A percentile compares a stretch with the other conserved stretches of the same genome.
Conservation (phyloP, 1,139 yeast species). For the Candida mesenterica region DNA sequence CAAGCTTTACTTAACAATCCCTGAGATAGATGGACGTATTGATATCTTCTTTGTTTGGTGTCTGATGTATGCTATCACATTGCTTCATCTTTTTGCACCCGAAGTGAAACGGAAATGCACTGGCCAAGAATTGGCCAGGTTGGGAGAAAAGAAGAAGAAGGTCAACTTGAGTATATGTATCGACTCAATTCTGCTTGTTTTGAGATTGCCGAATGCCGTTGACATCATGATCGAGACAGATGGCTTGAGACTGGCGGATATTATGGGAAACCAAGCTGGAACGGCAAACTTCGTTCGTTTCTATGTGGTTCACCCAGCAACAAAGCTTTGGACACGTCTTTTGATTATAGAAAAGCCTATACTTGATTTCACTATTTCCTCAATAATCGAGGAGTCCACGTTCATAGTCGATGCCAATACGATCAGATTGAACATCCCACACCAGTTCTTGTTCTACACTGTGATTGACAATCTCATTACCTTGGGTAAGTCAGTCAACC, state of each 20-base stretch:
- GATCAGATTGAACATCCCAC: conserved; percentile 48
- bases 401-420: conserved; percentile 23
- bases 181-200: conserved; percentile 43
- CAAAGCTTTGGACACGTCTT: conserved; percentile 45
- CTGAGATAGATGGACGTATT: conserved; percentile 40
- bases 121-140: conserved; percentile 23
- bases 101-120: conserved; percentile 30
- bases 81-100: conserved; percentile 38
- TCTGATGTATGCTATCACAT: conserved; percentile 36
- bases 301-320: conserved; percentile 55
- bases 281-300: conserved; percentile 41
- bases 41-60: conserved; percentile 49
- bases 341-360: conserved; percentile 39
- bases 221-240: conserved; percentile 53
- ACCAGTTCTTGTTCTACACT: conserved; percentile 62
- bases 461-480: conserved; percentile 67
- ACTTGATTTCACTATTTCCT: conserved; percentile 22
- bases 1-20: conserved; percentile 28
- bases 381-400: conserved; percentile 8
- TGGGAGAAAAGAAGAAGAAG: conserved; percentile 21
- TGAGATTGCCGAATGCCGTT: conserved; percentile 50
- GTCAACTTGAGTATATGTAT: conserved; percentile 36
- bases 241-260: conserved; percentile 29
- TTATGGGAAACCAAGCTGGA: conserved; percentile 27
- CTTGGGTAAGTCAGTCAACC: conserved; percentile 56